Conservation (phyloP, 140 eudicot genomes). For the Stevia rebaudiana region DNA sequence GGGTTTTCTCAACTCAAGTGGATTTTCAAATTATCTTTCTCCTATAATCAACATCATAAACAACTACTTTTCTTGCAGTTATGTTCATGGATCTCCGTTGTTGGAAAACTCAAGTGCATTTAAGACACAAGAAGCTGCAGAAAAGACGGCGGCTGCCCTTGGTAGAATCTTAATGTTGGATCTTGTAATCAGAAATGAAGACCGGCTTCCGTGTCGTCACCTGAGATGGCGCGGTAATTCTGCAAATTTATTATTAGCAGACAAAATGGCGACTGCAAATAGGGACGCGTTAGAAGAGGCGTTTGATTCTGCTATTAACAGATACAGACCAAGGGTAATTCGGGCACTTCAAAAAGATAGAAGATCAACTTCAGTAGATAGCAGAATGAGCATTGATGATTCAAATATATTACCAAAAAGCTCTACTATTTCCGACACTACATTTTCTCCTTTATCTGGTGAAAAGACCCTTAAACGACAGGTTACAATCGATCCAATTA, state of each 20-base stretch:
- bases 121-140: conserved; percentile 64
- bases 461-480: conserved; percentile 46
- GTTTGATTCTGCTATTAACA: conserved; percentile 64
- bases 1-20: no score
- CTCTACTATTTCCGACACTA: conserved; percentile 58
- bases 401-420: conserved; percentile 46
- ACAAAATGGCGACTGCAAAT: conserved; percentile 53
- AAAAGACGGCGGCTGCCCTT: conserved; percentile 81
- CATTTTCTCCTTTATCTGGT: conserved; percentile 50
- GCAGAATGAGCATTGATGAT: conserved; percentile 54
- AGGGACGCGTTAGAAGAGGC: conserved; percentile 65
- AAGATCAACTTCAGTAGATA: conserved; percentile 80
- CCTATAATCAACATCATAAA: neutral
- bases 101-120: conserved; percentile 75
- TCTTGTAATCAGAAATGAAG: conserved; percentile 96
- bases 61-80: conserved; percentile 49
- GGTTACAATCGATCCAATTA: conserved; percentile 38
- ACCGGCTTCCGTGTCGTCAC: conserved; percentile 85
- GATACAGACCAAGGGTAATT: conserved; percentile 71
- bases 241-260: conserved; percentile 81
- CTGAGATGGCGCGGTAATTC: conserved; percentile 95
- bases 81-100: conserved; percentile 83
- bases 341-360: conserved; percentile 82
- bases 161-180: conserved; percentile 92
- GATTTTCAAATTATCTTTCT: no score